Evolutionary conservation across 2,329 filamentous ascomycete genomes (phyloP), one percentile per base, ranked within the genome.

Genomic region (Botrytis tulipae): DNA sequence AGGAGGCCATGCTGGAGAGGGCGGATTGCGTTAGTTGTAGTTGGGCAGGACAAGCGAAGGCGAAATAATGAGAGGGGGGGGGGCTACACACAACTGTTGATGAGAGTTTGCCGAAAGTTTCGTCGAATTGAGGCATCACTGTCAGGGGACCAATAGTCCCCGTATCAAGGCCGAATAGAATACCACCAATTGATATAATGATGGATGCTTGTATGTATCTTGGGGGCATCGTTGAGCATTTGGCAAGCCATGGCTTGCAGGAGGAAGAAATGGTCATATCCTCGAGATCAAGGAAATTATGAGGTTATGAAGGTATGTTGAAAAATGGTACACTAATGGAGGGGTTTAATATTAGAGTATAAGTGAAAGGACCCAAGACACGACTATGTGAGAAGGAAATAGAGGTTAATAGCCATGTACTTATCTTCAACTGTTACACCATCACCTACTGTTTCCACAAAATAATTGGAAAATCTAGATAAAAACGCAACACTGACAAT

Each of bases 141-240:
- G 86, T 88, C 0, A 87, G 81, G 10, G 86, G 84, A 0, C 85
- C 86, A 57, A 88, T 86, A 32, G 83, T 84, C 1, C 86, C 85
- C 5, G 86, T 88, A 72, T 87, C 86, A 25, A 82, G 79, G 0
- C 79, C 79, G 70, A 80, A 80, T 29, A 80, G 63, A 32, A 74
- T 63, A 3, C 78, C 79, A 16, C 77, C 79, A 42, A 79, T 57
- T 6, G 79, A 79, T 54, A 77, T 76, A 8, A 80, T 61, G 22
- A 77, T 75, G 18, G 78, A 73, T 35, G 77, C 77, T 68, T 77
- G 73, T 6, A 81, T 74, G 75, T 81, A 80, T 77, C 75, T 78
- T 59, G 78, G 78, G 12, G 76, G 74, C 25, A 32, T 12, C n/a
- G 35, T 66, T n/a, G 29, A 22, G 44, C 22, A 44, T 59, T 72